phyloP scores from a whole-genome alignment of 768 basidiomycete species.

The Cantharellus cinnabarinus region DNA sequence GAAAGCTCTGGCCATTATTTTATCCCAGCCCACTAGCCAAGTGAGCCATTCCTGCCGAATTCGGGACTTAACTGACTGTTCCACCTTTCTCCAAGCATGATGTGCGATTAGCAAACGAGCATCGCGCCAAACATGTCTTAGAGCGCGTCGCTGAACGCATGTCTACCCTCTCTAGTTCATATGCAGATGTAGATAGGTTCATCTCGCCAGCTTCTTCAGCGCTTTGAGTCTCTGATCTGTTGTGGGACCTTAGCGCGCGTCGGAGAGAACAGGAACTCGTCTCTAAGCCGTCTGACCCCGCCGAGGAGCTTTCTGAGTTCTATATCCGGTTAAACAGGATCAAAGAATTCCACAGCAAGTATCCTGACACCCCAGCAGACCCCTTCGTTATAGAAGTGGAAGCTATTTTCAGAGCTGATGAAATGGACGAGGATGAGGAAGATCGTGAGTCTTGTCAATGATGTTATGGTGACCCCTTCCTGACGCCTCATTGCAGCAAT shows the following conservation, averaged over 20 bases:
- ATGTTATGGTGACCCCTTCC: not conserved
- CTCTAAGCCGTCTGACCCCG: slow-evolving; percentile 21
- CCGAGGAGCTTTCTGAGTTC: slow-evolving; percentile 73
- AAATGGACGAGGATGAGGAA: slow-evolving; percentile 47
- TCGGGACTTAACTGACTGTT: not conserved
- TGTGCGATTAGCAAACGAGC: slow-evolving; percentile 48
- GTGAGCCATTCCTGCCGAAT: slow-evolving; percentile 12
- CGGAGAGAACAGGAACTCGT: slow-evolving; percentile 39
- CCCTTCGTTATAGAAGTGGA: slow-evolving; percentile 71
- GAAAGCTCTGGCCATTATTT: slow-evolving; percentile 61
- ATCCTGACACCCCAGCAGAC: slow-evolving; percentile 72
- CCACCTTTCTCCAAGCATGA: slow-evolving; percentile 3
- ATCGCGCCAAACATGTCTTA: slow-evolving; percentile 79
- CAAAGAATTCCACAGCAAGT: slow-evolving; percentile 89
- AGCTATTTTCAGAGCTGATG: slow-evolving; percentile 58
- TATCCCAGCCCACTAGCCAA: slow-evolving; percentile 28
- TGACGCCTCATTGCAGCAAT: slow-evolving; percentile 29
- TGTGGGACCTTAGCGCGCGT: slow-evolving; percentile 18
- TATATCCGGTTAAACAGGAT: slow-evolving; percentile 90
- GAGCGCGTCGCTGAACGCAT: slow-evolving; percentile 59
- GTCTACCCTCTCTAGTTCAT: slow-evolving; percentile 42
- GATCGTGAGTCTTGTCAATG: slow-evolving; percentile 44
- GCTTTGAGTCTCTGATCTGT: not conserved
- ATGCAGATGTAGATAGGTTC: slow-evolving; percentile 49
- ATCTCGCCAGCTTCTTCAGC: slow-evolving; percentile 3